A percentile compares a stretch with the other conserved stretches of the same genome.
These are phyloP conservation scores for Plantago elongata DNA, from an alignment of 257 asterid species.

Conservation along the genomic window DNA sequence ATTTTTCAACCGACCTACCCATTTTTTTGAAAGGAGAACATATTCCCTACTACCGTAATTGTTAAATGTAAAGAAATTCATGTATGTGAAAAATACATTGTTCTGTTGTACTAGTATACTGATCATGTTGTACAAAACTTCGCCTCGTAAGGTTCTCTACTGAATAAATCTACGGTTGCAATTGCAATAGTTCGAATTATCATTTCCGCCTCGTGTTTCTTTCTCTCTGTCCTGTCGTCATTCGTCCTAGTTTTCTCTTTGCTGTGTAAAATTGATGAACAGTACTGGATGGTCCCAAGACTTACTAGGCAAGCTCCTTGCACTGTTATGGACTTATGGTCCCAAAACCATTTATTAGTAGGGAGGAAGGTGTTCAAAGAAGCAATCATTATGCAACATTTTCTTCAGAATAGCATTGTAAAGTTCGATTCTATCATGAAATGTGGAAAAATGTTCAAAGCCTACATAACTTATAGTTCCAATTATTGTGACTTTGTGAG, in stretches of 20 bases:
- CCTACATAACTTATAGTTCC: background rate
- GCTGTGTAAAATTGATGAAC: background rate
- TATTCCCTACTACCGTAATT: conserved; percentile 12
- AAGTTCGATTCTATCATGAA: conserved; percentile 16
- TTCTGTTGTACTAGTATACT: conserved; percentile 8
- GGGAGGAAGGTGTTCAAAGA: background rate
- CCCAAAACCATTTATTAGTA: conserved; percentile 7
- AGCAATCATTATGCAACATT: conserved; percentile 14
- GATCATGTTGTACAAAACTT: conserved; percentile 26
- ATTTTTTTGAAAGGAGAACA: conserved; percentile 14
- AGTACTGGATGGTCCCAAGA: conserved; percentile 2
- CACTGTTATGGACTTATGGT: conserved; percentile 8
- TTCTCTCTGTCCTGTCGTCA: background rate
- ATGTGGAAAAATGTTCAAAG: background rate
- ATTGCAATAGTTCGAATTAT: background rate
- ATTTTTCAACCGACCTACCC: conserved; percentile 21
- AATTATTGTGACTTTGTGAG: no score
- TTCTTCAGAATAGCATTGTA: conserved; percentile 16
- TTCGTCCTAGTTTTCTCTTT: background rate
- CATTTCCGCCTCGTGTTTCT: background rate
- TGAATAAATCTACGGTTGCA: conserved; percentile 22
- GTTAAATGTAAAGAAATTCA: conserved; percentile 18
- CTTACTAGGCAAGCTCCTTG: conserved; percentile 1
- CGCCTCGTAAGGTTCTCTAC: conserved; percentile 9
- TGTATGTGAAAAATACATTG: conserved; percentile 19